A percentile compares a stretch with the other conserved stretches of the same genome.
phyloP scores from a whole-genome alignment of 2,329 filamentous ascomycete genomes.

The Volutella citrinella region DNA sequence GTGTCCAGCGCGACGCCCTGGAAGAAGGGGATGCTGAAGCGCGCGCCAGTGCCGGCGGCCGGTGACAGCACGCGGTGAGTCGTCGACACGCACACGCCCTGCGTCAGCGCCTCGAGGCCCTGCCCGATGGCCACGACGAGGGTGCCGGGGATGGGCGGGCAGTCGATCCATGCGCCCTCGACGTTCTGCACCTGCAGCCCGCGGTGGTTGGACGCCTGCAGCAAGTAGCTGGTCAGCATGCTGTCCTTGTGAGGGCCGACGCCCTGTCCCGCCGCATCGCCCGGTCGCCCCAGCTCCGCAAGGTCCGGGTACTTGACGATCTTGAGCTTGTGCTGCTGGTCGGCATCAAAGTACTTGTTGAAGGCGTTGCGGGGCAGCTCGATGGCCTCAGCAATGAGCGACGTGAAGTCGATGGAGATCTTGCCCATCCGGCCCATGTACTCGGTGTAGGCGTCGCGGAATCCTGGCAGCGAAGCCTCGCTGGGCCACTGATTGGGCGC shows the following conservation, averaged over 20 bases:
- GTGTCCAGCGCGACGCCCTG: conserved; percentile 80
- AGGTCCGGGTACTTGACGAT: conserved; percentile 82
- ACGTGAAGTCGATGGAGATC: conserved; percentile 72
- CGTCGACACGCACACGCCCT: conserved; percentile 77
- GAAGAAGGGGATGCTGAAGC: conserved; percentile 84
- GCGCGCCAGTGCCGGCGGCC: conserved; percentile 62
- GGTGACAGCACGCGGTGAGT: conserved; percentile 83
- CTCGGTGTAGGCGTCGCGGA: conserved; percentile 65
- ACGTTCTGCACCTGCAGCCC: conserved; percentile 84
- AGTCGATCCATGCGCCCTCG: conserved; percentile 76
- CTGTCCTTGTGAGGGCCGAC: conserved; percentile 83
- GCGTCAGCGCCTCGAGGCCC: conserved; percentile 80
- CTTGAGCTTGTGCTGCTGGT: conserved; percentile 83
- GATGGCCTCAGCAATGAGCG: conserved; percentile 81
- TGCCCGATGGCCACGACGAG: conserved; percentile 87
- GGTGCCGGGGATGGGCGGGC: conserved; percentile 70
- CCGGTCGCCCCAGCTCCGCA: conserved; percentile 50
- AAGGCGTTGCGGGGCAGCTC: conserved; percentile 68
- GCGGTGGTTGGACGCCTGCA: conserved; percentile 73
- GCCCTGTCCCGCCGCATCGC: conserved; percentile 48
- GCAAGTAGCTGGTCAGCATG: conserved; percentile 77
- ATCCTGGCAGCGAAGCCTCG: conserved; percentile 57
- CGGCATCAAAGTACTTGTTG: conserved; percentile 71
- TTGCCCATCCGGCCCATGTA: conserved; percentile 75
- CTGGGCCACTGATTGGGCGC: conserved; percentile 81